phyloP scores from a whole-genome alignment of 352 stramenopile species.

The Phytophthora melonis region DNA sequence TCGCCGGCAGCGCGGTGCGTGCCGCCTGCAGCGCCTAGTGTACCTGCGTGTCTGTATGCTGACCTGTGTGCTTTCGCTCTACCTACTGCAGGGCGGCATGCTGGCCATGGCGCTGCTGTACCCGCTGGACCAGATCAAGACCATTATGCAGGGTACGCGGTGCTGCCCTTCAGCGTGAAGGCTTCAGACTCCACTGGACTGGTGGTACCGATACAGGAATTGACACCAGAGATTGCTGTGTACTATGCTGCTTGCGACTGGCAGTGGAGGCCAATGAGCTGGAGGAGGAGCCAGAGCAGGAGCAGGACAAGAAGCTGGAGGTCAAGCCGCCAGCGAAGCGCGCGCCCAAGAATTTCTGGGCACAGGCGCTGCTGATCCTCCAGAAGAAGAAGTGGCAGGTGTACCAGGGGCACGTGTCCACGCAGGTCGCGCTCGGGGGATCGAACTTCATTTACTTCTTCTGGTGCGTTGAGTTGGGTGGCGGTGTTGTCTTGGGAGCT shows the following conservation, averaged over 20 bases:
- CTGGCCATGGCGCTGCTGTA: conserved; percentile 86
- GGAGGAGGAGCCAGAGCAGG: conserved; percentile 16
- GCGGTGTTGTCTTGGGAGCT: too few species aligned
- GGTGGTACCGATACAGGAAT: too few species aligned
- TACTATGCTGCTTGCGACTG: conserved; percentile 2
- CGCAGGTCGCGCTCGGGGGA: conserved; percentile 74
- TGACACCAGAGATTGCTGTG: background rate
- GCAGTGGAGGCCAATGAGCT: conserved; percentile 45
- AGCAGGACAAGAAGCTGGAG: conserved; percentile 23
- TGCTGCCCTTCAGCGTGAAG: too few species aligned
- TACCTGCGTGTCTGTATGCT: background rate
- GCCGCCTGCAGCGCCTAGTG: background rate
- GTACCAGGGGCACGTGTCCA: conserved; percentile 82
- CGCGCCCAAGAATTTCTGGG: conserved; percentile 46
- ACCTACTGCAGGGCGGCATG: conserved; percentile 56
- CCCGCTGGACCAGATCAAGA: conserved; percentile 89
- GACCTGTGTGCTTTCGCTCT: background rate
- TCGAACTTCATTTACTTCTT: conserved; percentile 94
- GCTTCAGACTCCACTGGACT: too few species aligned
- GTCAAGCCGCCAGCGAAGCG: conserved; percentile 11
- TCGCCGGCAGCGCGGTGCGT: conserved; percentile 69
- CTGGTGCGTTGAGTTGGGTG: conserved; percentile 44
- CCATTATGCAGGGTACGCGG: conserved; percentile 77
- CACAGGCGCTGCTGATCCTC: conserved; percentile 60
- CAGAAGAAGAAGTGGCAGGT: conserved; percentile 74